A percentile compares a stretch with the other conserved stretches of the same genome.
These are phyloP conservation scores for Mariannaea sp. DNA, from an alignment of 2,329 filamentous ascomycete species.

Conservation along the genomic window DNA sequence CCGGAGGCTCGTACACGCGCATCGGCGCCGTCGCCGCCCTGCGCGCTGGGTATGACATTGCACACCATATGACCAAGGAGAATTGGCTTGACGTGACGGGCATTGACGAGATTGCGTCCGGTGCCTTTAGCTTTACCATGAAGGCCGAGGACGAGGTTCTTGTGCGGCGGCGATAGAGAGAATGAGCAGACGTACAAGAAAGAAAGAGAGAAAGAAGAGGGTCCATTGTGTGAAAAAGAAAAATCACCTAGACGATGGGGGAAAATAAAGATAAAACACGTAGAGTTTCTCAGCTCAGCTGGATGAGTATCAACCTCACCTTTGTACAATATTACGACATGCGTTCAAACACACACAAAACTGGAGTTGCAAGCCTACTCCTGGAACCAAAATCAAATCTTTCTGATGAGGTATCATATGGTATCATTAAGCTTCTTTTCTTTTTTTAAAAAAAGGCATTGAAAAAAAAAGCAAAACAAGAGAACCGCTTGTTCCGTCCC, in stretches of 20 bases:
- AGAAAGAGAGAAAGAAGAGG: background rate
- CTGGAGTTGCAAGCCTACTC: too few species aligned
- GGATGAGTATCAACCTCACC: too few species aligned
- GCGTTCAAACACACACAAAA: too few species aligned
- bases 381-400: conserved; percentile 22
- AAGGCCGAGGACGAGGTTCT: conserved; percentile 35
- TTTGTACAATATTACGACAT: too few species aligned
- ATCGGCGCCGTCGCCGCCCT: conserved; percentile 58
- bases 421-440: conserved; percentile 39
- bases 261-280: too few species aligned
- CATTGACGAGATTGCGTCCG: conserved; percentile 35
- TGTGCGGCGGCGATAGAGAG: conserved; percentile 27
- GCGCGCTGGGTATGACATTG: conserved; percentile 48
- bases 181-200: background rate
- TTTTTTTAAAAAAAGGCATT: too few species aligned
- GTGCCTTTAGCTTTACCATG: conserved; percentile 28
- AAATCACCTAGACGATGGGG: too few species aligned
- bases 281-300: too few species aligned
- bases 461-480: too few species aligned
- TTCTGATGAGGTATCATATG: conserved; percentile 37
- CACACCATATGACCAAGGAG: conserved; percentile 26
- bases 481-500: conserved; percentile 28
- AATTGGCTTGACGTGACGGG: conserved; percentile 37
- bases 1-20: conserved; percentile 58
- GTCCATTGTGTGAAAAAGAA: too few species aligned